These are phyloP conservation scores for Periconia sp. DNA, from an alignment of 2,329 filamentous ascomycete genomes.

Conservation along the genomic window DNA sequence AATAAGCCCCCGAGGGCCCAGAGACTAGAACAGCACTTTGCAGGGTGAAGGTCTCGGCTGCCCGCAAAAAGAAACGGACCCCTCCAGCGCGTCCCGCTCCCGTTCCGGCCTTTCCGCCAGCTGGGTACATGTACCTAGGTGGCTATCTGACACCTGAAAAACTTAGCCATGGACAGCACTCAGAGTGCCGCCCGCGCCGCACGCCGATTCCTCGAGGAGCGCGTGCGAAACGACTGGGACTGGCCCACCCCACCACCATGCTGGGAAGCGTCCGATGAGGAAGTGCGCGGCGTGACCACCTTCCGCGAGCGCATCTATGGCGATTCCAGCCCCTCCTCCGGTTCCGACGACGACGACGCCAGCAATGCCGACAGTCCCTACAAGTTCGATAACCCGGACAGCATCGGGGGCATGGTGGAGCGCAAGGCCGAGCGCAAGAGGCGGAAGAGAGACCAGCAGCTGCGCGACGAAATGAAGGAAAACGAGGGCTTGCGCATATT, in stretches of 20 bases:
- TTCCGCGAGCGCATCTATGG: slow-evolving; percentile 51
- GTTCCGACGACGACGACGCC: slow-evolving; percentile 22
- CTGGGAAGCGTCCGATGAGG: slow-evolving; percentile 38
- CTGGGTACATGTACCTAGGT: no score
- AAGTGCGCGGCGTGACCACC: slow-evolving; percentile 32
- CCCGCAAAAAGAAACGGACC: no score
- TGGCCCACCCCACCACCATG: slow-evolving; percentile 40
- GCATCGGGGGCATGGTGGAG: slow-evolving; percentile 43
- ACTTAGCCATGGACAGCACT: slow-evolving; percentile 39
- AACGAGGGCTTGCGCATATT: slow-evolving; percentile 84
- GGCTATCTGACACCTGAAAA: neutral
- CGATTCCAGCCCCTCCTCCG: slow-evolving; percentile 28
- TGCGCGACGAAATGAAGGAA: slow-evolving; percentile 58
- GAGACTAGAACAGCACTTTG: neutral
- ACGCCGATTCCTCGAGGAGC: slow-evolving; percentile 44
- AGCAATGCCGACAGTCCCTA: slow-evolving; percentile 26
- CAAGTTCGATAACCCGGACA: slow-evolving; percentile 50
- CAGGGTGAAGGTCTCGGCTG: no score
- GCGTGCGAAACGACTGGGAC: slow-evolving; percentile 50
- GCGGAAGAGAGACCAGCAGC: slow-evolving; percentile 36
- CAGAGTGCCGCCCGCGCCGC: slow-evolving; percentile 47
- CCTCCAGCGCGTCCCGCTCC: no score
- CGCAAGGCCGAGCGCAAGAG: slow-evolving; percentile 34
- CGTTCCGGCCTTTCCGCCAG: neutral
- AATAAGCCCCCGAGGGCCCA: neutral